These are phyloP conservation scores for Yamadazyma dendronema DNA, from an alignment of 1,139 yeast genomes.

Conservation along the genomic window DNA sequence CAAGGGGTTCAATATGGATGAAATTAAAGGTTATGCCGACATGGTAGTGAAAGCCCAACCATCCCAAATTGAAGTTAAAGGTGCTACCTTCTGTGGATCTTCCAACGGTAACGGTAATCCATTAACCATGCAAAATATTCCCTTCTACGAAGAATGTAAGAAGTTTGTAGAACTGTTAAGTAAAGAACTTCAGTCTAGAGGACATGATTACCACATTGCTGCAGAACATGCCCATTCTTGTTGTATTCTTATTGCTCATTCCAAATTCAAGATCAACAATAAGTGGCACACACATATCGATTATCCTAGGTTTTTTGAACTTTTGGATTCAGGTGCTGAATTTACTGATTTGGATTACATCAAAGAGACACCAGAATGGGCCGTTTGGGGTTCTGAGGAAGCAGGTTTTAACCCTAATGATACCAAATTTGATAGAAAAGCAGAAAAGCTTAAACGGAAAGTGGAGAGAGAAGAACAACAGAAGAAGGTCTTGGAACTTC, in stretches of 20 bases:
- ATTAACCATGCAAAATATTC: constrained; percentile 91
- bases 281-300: constrained; percentile 91
- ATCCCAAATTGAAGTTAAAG: constrained; percentile 87
- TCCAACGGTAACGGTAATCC: constrained; percentile 81
- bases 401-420: constrained; percentile 93
- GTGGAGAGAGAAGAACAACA: constrained; percentile 36
- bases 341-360: constrained; percentile 82
- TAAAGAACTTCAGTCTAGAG: constrained; percentile 57
- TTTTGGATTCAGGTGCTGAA: constrained; percentile 59
- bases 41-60: constrained; percentile 81
- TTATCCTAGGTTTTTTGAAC: constrained; percentile 71
- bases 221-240: constrained; percentile 97
- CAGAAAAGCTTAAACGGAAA: constrained; percentile 54
- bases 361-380: constrained; percentile 85
- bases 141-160: constrained; percentile 89
- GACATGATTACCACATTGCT: constrained; percentile 74
- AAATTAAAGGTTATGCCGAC: constrained; percentile 83
- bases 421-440: constrained; percentile 64
- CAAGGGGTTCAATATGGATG: constrained; percentile 87
- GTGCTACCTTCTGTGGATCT: constrained; percentile 92
- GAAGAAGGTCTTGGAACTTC: constrained; percentile 10
- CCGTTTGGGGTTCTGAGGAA: constrained; percentile 77
- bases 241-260: constrained; percentile 81
- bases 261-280: constrained; percentile 64
- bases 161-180: constrained; percentile 65